Conservation (phyloP, 2,329 filamentous ascomycete species). For the Fusarium virguliforme region DNA sequence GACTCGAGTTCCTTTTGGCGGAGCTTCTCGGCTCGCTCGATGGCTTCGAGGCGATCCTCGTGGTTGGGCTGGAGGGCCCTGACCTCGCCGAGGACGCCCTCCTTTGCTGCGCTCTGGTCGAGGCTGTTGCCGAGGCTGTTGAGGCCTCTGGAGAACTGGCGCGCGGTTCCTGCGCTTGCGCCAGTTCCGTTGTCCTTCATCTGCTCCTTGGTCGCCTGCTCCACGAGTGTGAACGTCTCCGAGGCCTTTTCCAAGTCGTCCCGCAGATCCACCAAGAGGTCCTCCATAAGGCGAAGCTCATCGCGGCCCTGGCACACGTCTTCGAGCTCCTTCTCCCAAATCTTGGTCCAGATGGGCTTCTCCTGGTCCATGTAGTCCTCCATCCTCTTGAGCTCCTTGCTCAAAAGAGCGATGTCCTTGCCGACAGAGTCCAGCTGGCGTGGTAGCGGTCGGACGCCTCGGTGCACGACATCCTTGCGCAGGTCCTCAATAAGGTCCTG, state of each 20-base stretch:
- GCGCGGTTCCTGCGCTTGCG: conserved; percentile 66
- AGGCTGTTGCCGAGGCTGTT: conserved; percentile 67
- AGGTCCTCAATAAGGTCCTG: conserved; percentile 97
- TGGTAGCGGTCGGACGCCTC: conserved; percentile 91
- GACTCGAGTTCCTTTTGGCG: conserved; percentile 89
- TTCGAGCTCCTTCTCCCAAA: conserved; percentile 98
- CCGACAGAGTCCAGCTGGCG: conserved; percentile 90
- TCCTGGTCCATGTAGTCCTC: conserved; percentile 92
- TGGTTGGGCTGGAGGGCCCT: conserved; percentile 95
- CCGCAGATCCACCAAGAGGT: conserved; percentile 90
- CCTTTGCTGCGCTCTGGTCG: conserved; percentile 88
- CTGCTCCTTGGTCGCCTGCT: conserved; percentile 98
- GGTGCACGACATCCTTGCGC: conserved; percentile 94
- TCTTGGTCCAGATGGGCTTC: conserved; percentile 98
- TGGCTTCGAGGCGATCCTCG: conserved; percentile 92
- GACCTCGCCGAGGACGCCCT: conserved; percentile 92
- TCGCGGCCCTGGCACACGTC: conserved; percentile 96
- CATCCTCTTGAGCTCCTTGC: conserved; percentile 92
- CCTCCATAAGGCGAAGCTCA: conserved; percentile 95
- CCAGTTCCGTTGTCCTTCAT: conserved; percentile 80
- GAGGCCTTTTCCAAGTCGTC: conserved; percentile 96
- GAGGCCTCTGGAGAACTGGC: conserved; percentile 71
- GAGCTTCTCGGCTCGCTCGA: conserved; percentile 95
- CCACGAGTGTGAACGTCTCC: conserved; percentile 94
- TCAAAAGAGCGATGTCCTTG: conserved; percentile 87